Evolutionary conservation across 2,329 filamentous ascomycete genomes (phyloP).

Genomic region (Colletotrichum liaoningense): DNA sequence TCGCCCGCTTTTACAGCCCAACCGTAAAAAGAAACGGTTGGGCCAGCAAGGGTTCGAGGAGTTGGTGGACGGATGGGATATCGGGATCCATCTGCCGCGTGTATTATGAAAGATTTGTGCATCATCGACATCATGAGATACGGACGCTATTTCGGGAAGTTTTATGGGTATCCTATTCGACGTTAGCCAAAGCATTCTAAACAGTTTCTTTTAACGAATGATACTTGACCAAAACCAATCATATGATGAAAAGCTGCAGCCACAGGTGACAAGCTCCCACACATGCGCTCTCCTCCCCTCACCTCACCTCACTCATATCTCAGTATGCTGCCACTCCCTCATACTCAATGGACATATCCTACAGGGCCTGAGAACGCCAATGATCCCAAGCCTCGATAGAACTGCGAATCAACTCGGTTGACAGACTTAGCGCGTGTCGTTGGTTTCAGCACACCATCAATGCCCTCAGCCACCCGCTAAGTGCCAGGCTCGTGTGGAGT

Average conservation of each 20-base stretch:
- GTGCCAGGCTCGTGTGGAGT: slow-evolving; percentile 4
- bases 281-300: not conserved
- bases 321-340: no score
- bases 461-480: slow-evolving; percentile 15
- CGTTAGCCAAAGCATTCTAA: slow-evolving; percentile 29
- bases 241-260: not conserved
- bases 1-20: not conserved
- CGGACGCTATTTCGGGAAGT: slow-evolving; percentile 26
- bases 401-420: not conserved
- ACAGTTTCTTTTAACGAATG: slow-evolving; percentile 1
- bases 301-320: no score
- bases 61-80: slow-evolving; percentile 22
- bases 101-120: slow-evolving; percentile 34
- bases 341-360: no score
- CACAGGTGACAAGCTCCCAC: not conserved
- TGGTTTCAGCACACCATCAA: slow-evolving; percentile 22
- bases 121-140: slow-evolving; percentile 34
- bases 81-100: slow-evolving; percentile 25
- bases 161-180: slow-evolving; percentile 20
- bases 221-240: not conserved
- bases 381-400: not conserved
- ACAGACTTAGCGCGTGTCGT: not conserved
- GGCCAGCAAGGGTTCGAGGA: not conserved
- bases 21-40: slow-evolving; percentile 12
- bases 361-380: not conserved